Evolutionary conservation across 1,139 yeast species (phyloP).

Genomic region (Suhomyces terraborum): DNA sequence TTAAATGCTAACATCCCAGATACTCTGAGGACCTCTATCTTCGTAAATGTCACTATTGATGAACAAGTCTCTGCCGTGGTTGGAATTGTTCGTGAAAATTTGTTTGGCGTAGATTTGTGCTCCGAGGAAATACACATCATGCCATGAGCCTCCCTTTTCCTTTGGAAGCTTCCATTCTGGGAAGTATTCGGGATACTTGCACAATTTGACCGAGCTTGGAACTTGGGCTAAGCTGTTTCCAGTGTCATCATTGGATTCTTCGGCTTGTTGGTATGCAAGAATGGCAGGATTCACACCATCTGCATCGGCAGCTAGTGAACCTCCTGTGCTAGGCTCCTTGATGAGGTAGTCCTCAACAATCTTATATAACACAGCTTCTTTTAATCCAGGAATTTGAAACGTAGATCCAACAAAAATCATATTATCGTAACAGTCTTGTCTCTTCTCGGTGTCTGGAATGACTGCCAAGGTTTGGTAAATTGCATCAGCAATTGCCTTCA

Average conservation of each 20-base stretch:
- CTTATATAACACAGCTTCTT: slow-evolving; percentile 64
- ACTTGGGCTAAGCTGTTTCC: slow-evolving; percentile 56
- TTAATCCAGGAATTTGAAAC: slow-evolving; percentile 70
- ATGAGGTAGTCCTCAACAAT: slow-evolving; percentile 61
- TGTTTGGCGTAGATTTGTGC: slow-evolving; percentile 88
- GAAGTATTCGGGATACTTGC: slow-evolving; percentile 86
- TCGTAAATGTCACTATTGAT: slow-evolving; percentile 73
- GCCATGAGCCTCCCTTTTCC: slow-evolving; percentile 60
- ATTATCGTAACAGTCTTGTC: slow-evolving; percentile 88
- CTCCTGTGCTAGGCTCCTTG: slow-evolving; percentile 34
- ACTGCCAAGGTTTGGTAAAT: slow-evolving; percentile 55
- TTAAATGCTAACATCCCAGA: slow-evolving; percentile 51
- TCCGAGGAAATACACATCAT: slow-evolving; percentile 77
- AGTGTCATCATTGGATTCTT: slow-evolving; percentile 23
- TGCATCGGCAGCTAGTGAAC: slow-evolving; percentile 26
- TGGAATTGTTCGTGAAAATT: slow-evolving; percentile 64
- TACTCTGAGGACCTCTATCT: slow-evolving; percentile 75
- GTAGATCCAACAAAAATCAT: slow-evolving; percentile 79
- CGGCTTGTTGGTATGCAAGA: slow-evolving; percentile 47
- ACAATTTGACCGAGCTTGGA: slow-evolving; percentile 69
- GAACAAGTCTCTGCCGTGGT: slow-evolving; percentile 64
- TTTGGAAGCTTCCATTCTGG: slow-evolving; percentile 88
- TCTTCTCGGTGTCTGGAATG: slow-evolving; percentile 66
- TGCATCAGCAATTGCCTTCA: slow-evolving; percentile 54
- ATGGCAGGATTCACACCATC: slow-evolving; percentile 45